Percentiles rank a stretch among this genome's conserved stretches.
Evolutionary conservation across 306 rosid species (phyloP).

Genomic region (Cicer yamashitae): DNA sequence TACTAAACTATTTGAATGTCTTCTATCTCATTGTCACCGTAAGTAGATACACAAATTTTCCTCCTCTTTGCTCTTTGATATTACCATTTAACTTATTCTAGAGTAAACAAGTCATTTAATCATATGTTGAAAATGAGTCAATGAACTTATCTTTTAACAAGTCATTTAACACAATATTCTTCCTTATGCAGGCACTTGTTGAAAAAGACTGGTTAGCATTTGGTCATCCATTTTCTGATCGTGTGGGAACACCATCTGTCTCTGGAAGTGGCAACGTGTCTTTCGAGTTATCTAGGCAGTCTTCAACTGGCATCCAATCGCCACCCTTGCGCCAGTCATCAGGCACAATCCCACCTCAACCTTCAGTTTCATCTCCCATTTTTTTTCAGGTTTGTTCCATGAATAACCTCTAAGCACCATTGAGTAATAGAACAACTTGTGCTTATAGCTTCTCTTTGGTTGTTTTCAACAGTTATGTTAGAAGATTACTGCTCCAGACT

Average conservation of each 20-base stretch:
- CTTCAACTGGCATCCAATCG: too few species aligned
- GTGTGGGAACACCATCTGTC: slow-evolving; percentile 70
- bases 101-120: slow-evolving; percentile 30
- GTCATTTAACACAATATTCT: too few species aligned
- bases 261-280: slow-evolving; percentile 62
- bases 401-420: too few species aligned
- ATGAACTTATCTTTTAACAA: slow-evolving; percentile 28
- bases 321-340: too few species aligned
- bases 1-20: slow-evolving; percentile 33
- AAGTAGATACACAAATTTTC: slow-evolving; percentile 4
- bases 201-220: slow-evolving; percentile 99
- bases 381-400: too few species aligned
- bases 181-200: slow-evolving; percentile 74
- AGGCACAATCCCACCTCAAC: too few species aligned
- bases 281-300: too few species aligned
- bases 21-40: slow-evolving; percentile 17
- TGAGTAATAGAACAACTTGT: too few species aligned
- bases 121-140: slow-evolving; percentile 14
- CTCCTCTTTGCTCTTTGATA: slow-evolving; percentile 11
- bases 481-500: too few species aligned
- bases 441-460: too few species aligned
- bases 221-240: slow-evolving; percentile 95
- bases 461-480: too few species aligned
- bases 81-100: slow-evolving; percentile 29
- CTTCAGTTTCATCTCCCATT: too few species aligned